phyloP scores from a whole-genome alignment of 2,329 filamentous ascomycete species.

The Thelonectria olida region DNA sequence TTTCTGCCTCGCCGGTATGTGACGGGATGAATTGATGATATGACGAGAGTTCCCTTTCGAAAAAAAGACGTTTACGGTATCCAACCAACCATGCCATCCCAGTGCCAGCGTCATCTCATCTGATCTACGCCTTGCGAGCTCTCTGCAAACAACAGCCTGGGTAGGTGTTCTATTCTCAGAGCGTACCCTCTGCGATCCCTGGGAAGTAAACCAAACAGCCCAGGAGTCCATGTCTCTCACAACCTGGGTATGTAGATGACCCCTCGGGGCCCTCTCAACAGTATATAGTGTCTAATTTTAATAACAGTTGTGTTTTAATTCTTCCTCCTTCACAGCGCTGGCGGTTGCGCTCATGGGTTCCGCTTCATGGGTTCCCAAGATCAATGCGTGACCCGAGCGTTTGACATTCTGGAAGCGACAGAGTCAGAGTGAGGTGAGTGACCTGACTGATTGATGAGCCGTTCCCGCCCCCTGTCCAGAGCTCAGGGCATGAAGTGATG shows the following conservation, averaged over 20 bases:
- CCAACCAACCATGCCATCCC: background rate
- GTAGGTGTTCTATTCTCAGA: conserved; percentile 8
- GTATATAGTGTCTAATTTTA: conserved; percentile 14
- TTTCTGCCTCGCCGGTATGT: background rate
- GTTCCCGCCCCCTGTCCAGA: conserved; percentile 14
- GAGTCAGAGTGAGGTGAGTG: background rate
- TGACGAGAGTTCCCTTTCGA: conserved; percentile 2
- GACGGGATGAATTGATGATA: background rate
- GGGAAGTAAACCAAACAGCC: background rate
- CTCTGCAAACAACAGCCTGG: background rate
- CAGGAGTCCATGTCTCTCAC: conserved; percentile 6
- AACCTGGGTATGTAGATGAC: background rate
- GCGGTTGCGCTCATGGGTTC: conserved; percentile 11
- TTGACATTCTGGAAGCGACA: conserved; percentile 2
- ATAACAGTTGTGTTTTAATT: background rate
- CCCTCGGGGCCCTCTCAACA: background rate
- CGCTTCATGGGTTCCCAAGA: conserved; percentile 8
- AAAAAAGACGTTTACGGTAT: background rate
- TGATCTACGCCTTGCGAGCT: conserved; percentile 2
- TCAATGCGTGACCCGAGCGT: background rate
- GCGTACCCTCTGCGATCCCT: background rate
- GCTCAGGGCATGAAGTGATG: background rate
- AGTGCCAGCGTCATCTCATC: conserved; percentile 10
- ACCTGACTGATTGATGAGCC: conserved; percentile 15
- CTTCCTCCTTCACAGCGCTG: background rate